phyloP scores from a whole-genome alignment of 1,284 basidiomycete genomes.

The Microbotryum scabiosae region DNA sequence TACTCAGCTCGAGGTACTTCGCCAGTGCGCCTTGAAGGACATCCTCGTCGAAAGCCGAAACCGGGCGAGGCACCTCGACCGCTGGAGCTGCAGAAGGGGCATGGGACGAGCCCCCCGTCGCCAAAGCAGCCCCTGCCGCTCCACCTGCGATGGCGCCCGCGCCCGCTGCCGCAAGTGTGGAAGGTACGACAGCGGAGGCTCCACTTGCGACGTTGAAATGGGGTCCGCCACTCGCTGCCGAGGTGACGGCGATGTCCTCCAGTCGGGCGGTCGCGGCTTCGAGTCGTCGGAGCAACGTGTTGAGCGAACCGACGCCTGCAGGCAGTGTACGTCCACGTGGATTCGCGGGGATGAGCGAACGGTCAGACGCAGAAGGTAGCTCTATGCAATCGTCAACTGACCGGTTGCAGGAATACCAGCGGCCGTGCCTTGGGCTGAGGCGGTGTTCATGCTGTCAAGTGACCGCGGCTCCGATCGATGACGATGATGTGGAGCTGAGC shows the following conservation, averaged over 20 bases:
- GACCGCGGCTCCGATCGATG: too few relatives aligned
- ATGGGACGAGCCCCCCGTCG: slow-evolving; percentile 21
- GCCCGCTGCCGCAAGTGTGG: slow-evolving; percentile 37
- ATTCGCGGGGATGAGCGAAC: too few relatives aligned
- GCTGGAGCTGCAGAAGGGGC: slow-evolving; percentile 37
- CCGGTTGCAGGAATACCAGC: too few relatives aligned
- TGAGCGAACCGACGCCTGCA: slow-evolving; percentile 21
- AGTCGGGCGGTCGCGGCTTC: slow-evolving; percentile 91
- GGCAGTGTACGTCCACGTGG: neutral
- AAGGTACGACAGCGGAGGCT: slow-evolving; percentile 30
- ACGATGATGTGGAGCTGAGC: too few relatives aligned
- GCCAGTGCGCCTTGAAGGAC: slow-evolving; percentile 64
- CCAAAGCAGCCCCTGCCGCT: neutral
- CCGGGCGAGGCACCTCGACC: slow-evolving; percentile 48
- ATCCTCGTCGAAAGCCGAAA: slow-evolving; percentile 64
- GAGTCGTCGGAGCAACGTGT: slow-evolving; percentile 44
- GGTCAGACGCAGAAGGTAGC: too few relatives aligned
- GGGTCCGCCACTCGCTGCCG: slow-evolving; percentile 36
- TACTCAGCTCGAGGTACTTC: slow-evolving; percentile 65
- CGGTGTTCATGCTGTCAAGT: too few relatives aligned
- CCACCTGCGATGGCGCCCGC: slow-evolving; percentile 37
- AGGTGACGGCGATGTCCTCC: slow-evolving; percentile 70
- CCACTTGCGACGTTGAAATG: slow-evolving; percentile 7
- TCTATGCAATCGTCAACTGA: too few relatives aligned
- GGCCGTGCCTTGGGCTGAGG: too few relatives aligned